Conservation (phyloP, 2,329 filamentous ascomycete species). For the Cladosporium halotolerans region DNA sequence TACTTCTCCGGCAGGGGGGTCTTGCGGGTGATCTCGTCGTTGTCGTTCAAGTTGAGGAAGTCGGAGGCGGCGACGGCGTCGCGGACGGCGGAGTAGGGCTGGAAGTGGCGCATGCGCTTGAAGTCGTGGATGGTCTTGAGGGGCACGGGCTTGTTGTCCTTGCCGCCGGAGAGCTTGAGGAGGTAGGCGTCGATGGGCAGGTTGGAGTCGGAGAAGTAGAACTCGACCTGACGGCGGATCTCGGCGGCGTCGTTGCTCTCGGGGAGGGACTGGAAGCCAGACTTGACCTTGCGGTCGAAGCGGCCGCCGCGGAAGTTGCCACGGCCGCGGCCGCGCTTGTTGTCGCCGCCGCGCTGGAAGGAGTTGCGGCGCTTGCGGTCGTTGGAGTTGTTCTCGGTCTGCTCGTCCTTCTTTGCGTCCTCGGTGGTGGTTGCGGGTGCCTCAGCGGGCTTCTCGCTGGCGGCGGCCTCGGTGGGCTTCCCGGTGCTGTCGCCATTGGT, state of each 20-base stretch:
- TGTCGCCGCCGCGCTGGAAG: slow-evolving; percentile 12
- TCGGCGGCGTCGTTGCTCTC: slow-evolving; percentile 70
- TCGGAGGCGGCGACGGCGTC: slow-evolving; percentile 74
- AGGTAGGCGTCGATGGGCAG: slow-evolving; percentile 84
- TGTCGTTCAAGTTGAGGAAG: slow-evolving; percentile 65
- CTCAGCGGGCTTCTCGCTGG: slow-evolving; percentile 12
- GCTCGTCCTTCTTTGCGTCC: slow-evolving; percentile 14
- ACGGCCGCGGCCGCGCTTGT: slow-evolving; percentile 7
- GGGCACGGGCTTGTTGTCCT: slow-evolving; percentile 72
- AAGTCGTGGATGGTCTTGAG: slow-evolving; percentile 76
- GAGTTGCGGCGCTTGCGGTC: slow-evolving; percentile 15
- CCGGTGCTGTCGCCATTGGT: slow-evolving; percentile 15
- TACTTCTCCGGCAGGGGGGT: slow-evolving; percentile 52
- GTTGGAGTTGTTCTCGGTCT: slow-evolving; percentile 17
- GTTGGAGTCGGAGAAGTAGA: slow-evolving; percentile 92
- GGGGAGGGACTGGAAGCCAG: slow-evolving; percentile 44
- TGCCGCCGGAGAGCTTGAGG: slow-evolving; percentile 68
- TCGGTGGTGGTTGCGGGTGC: slow-evolving; percentile 13
- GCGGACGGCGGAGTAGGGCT: slow-evolving; percentile 77
- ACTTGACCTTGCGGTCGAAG: slow-evolving; percentile 12
- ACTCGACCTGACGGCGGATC: slow-evolving; percentile 90
- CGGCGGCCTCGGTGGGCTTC: slow-evolving; percentile 16
- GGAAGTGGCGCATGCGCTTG: slow-evolving; percentile 94
- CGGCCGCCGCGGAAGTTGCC: slow-evolving; percentile 4
- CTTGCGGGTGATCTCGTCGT: slow-evolving; percentile 72